Percentiles rank a stretch among this genome's conserved stretches.
Conservation (phyloP, 2,329 filamentous ascomycete species). For the Seiridium unicorne region DNA sequence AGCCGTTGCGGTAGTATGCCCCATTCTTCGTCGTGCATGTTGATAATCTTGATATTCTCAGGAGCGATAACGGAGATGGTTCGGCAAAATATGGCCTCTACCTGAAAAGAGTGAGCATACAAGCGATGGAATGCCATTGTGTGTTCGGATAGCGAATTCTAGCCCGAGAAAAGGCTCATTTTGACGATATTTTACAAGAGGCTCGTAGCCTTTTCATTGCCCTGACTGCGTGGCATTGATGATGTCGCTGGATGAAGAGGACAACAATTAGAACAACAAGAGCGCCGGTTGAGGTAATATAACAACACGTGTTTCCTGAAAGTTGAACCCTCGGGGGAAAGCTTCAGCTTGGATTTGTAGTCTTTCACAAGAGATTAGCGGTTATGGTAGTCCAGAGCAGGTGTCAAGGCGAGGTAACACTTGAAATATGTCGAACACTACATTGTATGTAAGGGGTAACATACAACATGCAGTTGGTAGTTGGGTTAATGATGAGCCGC, state of each 20-base stretch:
- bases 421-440: no score
- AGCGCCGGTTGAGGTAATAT: no score
- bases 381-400: no score
- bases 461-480: no score
- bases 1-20: constrained; percentile 6
- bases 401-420: no score
- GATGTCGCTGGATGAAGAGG: not conserved
- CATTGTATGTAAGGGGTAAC: no score
- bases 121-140: not conserved
- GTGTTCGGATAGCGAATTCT: not conserved
- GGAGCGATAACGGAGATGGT: constrained; percentile 1
- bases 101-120: not conserved
- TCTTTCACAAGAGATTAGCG: no score
- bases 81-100: not conserved
- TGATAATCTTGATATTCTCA: constrained; percentile 2
- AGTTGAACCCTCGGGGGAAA: no score
- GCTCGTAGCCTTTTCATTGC: not conserved
- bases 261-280: no score
- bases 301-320: no score
- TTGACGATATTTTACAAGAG: not conserved
- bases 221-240: not conserved
- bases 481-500: no score
- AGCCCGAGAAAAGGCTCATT: not conserved
- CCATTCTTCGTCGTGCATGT: not conserved
- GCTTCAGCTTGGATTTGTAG: no score